Conservation (phyloP, 352 stramenopile genomes). For the Phytophthora macrochlamydospora region DNA sequence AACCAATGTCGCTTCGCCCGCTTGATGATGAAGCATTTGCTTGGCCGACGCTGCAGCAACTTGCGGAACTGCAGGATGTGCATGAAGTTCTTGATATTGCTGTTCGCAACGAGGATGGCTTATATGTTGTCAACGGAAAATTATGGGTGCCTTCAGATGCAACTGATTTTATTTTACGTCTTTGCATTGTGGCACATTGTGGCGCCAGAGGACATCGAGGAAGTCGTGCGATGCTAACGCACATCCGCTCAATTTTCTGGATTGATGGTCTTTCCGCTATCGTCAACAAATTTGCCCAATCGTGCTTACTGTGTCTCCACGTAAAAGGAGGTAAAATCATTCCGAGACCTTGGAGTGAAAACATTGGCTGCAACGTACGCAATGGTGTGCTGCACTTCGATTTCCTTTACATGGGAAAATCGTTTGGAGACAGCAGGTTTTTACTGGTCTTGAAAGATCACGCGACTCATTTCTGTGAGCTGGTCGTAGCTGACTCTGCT, state of each 20-base stretch:
- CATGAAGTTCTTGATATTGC: not conserved
- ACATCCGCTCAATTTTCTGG: conserved; percentile 3
- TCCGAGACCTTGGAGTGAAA: conserved; percentile 10
- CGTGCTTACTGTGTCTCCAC: conserved; percentile 10
- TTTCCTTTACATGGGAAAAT: conserved; percentile 29
- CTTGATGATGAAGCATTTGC: conserved; percentile 11
- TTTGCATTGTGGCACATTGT: conserved; percentile 14
- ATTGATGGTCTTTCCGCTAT: not conserved
- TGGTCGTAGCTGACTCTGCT: conserved; percentile 16
- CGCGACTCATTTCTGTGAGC: conserved; percentile 27
- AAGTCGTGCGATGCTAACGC: conserved; percentile 2
- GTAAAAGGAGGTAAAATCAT: conserved; percentile 2
- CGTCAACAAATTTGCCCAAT: not conserved
- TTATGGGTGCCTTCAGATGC: not conserved
- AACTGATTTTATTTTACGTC: not conserved
- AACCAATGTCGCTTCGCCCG: not conserved
- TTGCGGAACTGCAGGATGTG: conserved; percentile 9
- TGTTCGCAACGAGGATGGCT: not conserved
- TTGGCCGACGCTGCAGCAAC: conserved; percentile 1
- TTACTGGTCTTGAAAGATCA: conserved; percentile 33
- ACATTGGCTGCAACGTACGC: conserved; percentile 1
- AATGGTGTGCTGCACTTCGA: conserved; percentile 33
- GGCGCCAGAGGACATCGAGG: conserved; percentile 6
- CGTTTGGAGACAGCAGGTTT: conserved; percentile 18
- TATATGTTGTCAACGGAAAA: not conserved